phyloP scores from a whole-genome alignment of 257 asterid genomes.

The Solanum paucissectum region DNA sequence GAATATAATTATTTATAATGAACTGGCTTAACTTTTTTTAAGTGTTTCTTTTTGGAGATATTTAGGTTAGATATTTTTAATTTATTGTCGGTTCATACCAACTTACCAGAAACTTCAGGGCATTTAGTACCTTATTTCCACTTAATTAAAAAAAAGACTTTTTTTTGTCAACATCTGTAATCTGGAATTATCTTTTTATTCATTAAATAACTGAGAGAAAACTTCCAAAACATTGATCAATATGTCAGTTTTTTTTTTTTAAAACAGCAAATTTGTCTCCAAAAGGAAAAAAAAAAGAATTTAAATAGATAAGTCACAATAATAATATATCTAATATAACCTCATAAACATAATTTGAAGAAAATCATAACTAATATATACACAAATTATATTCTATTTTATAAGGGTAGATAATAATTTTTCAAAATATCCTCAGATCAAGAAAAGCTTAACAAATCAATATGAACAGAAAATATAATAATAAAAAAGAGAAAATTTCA shows the following conservation, averaged over 20 bases:
- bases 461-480: neutral
- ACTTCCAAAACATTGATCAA: neutral
- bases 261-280: neutral
- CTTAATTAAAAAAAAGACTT: neutral
- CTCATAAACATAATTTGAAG: neutral
- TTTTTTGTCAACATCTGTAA: neutral
- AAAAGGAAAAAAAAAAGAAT: neutral
- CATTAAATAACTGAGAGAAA: neutral
- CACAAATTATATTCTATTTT: neutral
- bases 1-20: no score
- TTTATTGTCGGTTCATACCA: conserved; percentile 7
- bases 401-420: neutral
- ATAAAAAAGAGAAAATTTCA: neutral
- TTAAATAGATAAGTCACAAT: neutral
- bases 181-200: neutral
- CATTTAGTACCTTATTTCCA: neutral
- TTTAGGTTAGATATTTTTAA: conserved; percentile 11
- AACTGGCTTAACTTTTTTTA: neutral
- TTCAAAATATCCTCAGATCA: neutral
- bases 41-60: neutral
- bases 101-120: neutral
- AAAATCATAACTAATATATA: neutral
- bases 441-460: neutral
- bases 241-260: neutral
- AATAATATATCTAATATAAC: neutral